Conservation (phyloP, 2,329 filamentous ascomycete genomes). For the Pezicula neosporulosa region DNA sequence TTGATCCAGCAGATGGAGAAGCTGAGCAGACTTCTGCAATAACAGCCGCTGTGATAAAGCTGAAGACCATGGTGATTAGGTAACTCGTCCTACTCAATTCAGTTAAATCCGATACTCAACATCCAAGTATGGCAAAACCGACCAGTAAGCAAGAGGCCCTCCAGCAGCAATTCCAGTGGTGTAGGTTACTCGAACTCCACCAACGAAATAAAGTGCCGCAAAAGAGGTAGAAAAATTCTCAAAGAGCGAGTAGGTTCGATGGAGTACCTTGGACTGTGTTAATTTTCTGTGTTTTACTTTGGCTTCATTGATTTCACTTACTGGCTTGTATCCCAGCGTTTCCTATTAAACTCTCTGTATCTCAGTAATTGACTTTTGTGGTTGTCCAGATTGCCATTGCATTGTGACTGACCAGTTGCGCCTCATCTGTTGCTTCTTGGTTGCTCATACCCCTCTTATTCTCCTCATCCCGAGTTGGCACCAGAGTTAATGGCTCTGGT, state of each 20-base stretch:
- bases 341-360: constrained; percentile 26
- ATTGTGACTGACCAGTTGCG: not conserved
- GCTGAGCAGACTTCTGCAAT: constrained; percentile 54
- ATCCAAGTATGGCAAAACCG: constrained; percentile 2
- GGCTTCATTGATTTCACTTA: constrained; percentile 26
- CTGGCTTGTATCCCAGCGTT: constrained; percentile 52
- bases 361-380: not conserved
- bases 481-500: no score
- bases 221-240: constrained; percentile 59
- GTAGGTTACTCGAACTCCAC: constrained; percentile 56
- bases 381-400: not conserved
- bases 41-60: constrained; percentile 57
- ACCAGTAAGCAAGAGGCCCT: constrained; percentile 59
- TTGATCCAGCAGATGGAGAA: constrained; percentile 29
- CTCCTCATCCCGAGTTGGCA: not conserved
- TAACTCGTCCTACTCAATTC: constrained; percentile 49
- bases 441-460: not conserved
- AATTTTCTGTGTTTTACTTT: constrained; percentile 1
- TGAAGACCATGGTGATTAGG: constrained; percentile 55
- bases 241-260: constrained; percentile 52
- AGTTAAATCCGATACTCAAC: constrained; percentile 7
- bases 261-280: constrained; percentile 28
- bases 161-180: constrained; percentile 60
- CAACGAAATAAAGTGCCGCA: constrained; percentile 58
- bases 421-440: not conserved